phyloP scores from a whole-genome alignment of 345 rosid genomes.

The Syzygium oleosum region DNA sequence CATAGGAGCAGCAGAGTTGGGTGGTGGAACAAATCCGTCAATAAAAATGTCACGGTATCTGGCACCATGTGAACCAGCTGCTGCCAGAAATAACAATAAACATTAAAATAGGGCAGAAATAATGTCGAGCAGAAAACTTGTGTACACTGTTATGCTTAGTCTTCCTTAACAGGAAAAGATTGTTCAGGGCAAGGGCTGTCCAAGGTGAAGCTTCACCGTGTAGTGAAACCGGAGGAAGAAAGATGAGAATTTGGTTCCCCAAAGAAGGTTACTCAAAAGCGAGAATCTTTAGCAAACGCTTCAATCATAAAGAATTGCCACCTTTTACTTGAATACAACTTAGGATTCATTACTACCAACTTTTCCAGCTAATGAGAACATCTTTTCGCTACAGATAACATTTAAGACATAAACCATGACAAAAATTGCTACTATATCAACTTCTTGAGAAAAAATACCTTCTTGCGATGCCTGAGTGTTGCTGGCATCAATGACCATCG shows the following conservation, averaged over 20 bases:
- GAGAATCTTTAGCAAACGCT: not conserved
- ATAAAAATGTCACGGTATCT: constrained; percentile 65
- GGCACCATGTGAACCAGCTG: constrained; percentile 46
- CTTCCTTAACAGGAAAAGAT: not conserved
- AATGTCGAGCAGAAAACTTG: not conserved
- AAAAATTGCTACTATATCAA: not conserved
- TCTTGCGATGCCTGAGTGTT: constrained; percentile 34
- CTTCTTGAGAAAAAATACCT: constrained; percentile 34
- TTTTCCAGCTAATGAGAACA: not conserved
- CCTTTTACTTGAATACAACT: not conserved
- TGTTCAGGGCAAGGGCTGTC: not conserved
- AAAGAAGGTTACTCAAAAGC: not conserved
- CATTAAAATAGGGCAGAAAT: not conserved
- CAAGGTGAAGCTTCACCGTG: not conserved
- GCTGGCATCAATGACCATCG: constrained; percentile 68
- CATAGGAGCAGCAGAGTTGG: constrained; percentile 85
- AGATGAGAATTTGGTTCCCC: not conserved
- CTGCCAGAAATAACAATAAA: constrained; percentile 19
- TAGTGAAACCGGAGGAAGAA: not conserved
- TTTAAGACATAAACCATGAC: not conserved
- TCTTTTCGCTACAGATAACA: not conserved
- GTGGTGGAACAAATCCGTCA: constrained; percentile 90
- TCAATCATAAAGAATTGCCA: not conserved
- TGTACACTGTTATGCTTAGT: not conserved
- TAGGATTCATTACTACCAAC: not conserved